These are phyloP conservation scores for Pseudonitzschia delicatissima DNA, from an alignment of 108 stramenopile genomes.

Conservation along the genomic window DNA sequence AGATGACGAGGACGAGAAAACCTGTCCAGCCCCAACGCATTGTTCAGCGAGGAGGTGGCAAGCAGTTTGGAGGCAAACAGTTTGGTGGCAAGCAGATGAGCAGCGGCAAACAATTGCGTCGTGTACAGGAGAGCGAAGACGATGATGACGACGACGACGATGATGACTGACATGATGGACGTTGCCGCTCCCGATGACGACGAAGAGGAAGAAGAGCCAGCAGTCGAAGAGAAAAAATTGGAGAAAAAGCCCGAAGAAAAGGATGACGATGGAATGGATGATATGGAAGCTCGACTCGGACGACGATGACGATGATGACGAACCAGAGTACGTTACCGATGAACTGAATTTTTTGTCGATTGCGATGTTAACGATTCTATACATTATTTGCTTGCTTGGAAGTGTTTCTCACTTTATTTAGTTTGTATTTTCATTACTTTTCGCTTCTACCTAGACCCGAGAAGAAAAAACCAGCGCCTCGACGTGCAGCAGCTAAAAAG, in stretches of 20 bases:
- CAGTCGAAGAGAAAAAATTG: background rate
- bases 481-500: constrained; percentile 28
- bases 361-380: no score
- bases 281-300: constrained; percentile 53
- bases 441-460: background rate
- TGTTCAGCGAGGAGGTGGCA: constrained; percentile 59
- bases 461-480: constrained; percentile 15
- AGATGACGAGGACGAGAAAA: constrained; percentile 30
- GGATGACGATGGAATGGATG: constrained; percentile 44
- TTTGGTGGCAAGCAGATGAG: constrained; percentile 38
- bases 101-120: no score
- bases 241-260: constrained; percentile 23
- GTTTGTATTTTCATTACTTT: background rate
- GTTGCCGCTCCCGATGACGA: constrained; percentile 25
- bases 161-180: constrained; percentile 7
- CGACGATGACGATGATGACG: constrained; percentile 38
- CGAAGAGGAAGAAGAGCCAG: constrained; percentile 11
- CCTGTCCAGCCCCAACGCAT: constrained; percentile 27
- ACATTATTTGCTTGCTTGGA: no score
- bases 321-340: constrained; percentile 13
- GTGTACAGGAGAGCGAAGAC: constrained; percentile 29
- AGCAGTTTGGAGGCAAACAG: no score
- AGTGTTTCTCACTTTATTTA: background rate
- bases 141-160: constrained; percentile 38
- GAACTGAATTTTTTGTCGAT: background rate